A percentile compares a stretch with the other conserved stretches of the same genome.
Conservation (phyloP, 1,284 basidiomycete genomes). For the Cryptococcus sp. region DNA sequence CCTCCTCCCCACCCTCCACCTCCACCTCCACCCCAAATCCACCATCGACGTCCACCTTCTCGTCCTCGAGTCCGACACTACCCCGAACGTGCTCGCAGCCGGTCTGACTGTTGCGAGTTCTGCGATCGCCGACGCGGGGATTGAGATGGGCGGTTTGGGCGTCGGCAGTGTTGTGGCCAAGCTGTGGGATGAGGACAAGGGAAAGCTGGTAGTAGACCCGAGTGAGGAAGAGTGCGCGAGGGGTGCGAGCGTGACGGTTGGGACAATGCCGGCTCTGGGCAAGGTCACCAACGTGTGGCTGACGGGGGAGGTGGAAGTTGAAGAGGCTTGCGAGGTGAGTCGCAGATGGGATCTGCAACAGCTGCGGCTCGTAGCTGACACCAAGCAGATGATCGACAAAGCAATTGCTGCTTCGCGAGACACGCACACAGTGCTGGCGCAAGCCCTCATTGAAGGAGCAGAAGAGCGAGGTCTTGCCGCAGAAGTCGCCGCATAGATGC, state of each 20-base stretch:
- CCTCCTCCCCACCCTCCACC: conserved; percentile 74
- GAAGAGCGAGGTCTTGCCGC: conserved; percentile 14
- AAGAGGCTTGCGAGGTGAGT: conserved; percentile 37
- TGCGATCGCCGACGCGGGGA: conserved; percentile 60
- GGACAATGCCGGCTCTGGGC: conserved; percentile 87
- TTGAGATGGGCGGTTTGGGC: conserved; percentile 44
- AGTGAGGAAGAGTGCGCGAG: conserved; percentile 59
- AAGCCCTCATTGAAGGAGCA: conserved; percentile 32
- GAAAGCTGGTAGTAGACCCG: conserved; percentile 69
- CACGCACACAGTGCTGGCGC: conserved; percentile 33
- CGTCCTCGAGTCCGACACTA: conserved; percentile 85
- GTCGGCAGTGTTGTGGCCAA: conserved; percentile 35
- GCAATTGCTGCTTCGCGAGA: conserved; percentile 23
- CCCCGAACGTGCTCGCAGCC: conserved; percentile 76
- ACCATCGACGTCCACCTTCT: conserved; percentile 88
- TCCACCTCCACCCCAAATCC: conserved; percentile 90
- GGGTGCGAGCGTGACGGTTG: conserved; percentile 67
- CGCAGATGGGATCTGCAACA: too few species aligned
- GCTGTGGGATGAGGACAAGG: conserved; percentile 26
- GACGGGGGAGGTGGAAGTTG: conserved; percentile 56
- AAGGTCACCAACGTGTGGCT: conserved; percentile 78
- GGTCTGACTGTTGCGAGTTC: conserved; percentile 83
- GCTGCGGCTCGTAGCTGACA: not conserved
- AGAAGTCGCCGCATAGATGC: not conserved
- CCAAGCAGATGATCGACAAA: conserved; percentile 35